Evolutionary conservation across 2,329 filamentous ascomycete genomes (phyloP).

Genomic region (Aspergillus alliaceus): DNA sequence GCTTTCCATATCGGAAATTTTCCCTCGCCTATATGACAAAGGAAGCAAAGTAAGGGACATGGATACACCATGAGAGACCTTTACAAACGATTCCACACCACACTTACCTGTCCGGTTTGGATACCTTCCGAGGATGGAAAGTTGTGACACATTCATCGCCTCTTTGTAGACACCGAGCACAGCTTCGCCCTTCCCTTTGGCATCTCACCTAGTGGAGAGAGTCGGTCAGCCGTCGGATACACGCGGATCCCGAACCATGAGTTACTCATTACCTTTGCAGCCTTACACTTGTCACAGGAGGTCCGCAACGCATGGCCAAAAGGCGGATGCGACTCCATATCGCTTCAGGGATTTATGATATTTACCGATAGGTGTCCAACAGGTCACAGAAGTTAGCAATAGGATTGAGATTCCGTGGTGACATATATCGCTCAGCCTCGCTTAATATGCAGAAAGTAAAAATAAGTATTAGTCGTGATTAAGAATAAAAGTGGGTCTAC

Average conservation of each 20-base stretch:
- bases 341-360: background rate
- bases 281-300: background rate
- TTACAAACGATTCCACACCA: too few relatives aligned
- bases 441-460: background rate
- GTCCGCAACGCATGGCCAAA: background rate
- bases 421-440: background rate
- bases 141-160: background rate
- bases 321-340: background rate
- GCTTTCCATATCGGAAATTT: background rate
- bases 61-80: background rate
- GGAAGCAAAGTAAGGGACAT: background rate
- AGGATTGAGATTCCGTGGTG: background rate
- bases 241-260: background rate
- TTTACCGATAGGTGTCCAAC: background rate
- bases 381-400: background rate
- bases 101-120: background rate
- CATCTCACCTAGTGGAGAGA: background rate
- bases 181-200: background rate
- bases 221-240: background rate
- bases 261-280: slow-evolving; percentile 1
- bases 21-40: background rate
- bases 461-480: background rate
- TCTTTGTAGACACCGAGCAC: background rate
- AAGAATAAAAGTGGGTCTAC: background rate
- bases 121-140: background rate